Evolutionary conservation across 805 yeast genomes (phyloP), one percentile per base, ranked within the genome.

Genomic region (Vanderwaltozyma polyspora): DNA sequence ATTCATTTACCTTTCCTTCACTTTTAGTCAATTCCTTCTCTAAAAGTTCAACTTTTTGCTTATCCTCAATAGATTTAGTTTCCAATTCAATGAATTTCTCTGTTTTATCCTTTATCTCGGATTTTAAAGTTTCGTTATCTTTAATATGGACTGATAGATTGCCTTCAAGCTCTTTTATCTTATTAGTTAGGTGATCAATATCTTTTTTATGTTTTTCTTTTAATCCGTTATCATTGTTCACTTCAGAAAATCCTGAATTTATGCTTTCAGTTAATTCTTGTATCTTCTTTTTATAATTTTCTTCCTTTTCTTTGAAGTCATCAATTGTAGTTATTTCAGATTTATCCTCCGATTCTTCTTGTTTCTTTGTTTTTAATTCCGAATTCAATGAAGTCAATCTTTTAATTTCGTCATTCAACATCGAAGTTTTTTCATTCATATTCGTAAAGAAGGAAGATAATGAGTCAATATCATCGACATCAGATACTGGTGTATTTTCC

Each of bases 401-500:
- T 35, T 76, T 66, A 48, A 87, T 59, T 51, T 89, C 96, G 2
- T 66, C 68, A 44, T 69, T 74, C 38, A 79, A 63, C 60, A 87
- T 53, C 2, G 63, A 63, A 22, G 70, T 74, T 48, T 81, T 80
- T 33, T 72, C 66, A 15, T 68, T 69, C 33, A 82, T 54, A 21
- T 81, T 76, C 25, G 67, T 64, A 32, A 89, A 66, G 55, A 77
- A 87, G 27, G 79, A 85, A 23, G 76, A 73, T 26, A 89, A 62
- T 6, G 72, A 63, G 8, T 74, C 82, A 2, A 79, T 73, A 49
- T 89, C 95, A 1, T 78, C 62, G 16, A 91, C 73, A 24, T 78
- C 70, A 1, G 81, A 68, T 32, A 83, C 68, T 0, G 97, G 97
- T 0, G 96, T 87, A 43, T 72, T 60, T 47, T 89, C 96, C 33